A percentile compares a stretch with the other conserved stretches of the same genome.
phyloP scores from a whole-genome alignment of 1,284 basidiomycete genomes.

The Pseudozyma sp. region DNA sequence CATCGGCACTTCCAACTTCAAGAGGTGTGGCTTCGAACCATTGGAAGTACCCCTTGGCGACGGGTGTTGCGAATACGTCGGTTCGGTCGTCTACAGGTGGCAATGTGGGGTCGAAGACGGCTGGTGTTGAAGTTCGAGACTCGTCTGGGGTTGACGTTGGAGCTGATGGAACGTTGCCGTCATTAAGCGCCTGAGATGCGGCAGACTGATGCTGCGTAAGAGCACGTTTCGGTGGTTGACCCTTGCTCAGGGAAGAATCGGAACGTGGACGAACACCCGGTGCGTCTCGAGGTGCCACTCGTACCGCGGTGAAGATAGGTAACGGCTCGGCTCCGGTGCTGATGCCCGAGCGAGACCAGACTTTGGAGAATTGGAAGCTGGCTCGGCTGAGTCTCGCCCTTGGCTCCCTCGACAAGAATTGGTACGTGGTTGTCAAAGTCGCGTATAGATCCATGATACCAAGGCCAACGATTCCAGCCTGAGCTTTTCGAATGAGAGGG shows the following conservation, averaged over 20 bases:
- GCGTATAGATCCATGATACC: conserved; percentile 68
- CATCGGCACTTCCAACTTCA: conserved; percentile 67
- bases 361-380: conserved; percentile 63
- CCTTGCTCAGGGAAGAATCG: conserved; percentile 49
- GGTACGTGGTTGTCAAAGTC: conserved; percentile 59
- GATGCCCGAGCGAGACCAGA: conserved; percentile 54
- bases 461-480: conserved; percentile 54
- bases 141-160: neutral
- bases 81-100: conserved; percentile 7
- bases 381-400: conserved; percentile 55
- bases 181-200: conserved; percentile 24
- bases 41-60: conserved; percentile 54
- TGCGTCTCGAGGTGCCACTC: conserved; percentile 40
- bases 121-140: neutral
- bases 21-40: conserved; percentile 69
- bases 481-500: conserved; percentile 60
- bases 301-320: conserved; percentile 64
- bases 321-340: conserved; percentile 49
- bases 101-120: neutral
- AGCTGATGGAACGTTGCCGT: neutral
- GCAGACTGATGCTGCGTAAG: conserved; percentile 45
- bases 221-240: conserved; percentile 42
- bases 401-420: conserved; percentile 55
- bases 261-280: conserved; percentile 37
- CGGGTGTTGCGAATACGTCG: conserved; percentile 21